Evolutionary conservation across 106 monocot species (phyloP).

Genomic region (Agapanthus africanus): DNA sequence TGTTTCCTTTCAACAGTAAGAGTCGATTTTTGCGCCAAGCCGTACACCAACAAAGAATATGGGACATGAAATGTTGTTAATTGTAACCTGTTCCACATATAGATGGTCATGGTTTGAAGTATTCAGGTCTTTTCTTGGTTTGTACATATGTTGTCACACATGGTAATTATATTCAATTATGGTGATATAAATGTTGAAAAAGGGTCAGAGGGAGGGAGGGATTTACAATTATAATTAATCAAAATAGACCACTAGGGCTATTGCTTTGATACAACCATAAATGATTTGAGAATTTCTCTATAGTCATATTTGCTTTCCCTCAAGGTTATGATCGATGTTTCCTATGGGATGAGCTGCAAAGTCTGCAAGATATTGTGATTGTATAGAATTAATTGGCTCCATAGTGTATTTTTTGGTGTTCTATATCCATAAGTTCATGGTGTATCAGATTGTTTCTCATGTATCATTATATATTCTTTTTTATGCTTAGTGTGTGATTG

Average conservation of each 20-base stretch:
- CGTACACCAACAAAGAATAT: background rate
- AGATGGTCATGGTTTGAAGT: background rate
- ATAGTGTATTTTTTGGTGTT: background rate
- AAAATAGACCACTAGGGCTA: no score
- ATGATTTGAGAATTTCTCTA: background rate
- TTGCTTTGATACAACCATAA: background rate
- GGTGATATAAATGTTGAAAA: no score
- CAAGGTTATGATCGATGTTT: background rate
- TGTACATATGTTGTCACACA: background rate
- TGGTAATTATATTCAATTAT: no score
- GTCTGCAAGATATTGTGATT: background rate
- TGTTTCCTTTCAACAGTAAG: no score
- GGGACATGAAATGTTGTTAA: background rate
- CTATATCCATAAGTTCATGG: background rate
- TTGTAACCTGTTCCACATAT: background rate
- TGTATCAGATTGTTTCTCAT: background rate
- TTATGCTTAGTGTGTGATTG: background rate
- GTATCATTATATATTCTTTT: background rate
- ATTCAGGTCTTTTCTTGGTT: background rate
- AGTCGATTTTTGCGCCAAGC: no score
- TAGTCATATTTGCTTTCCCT: background rate
- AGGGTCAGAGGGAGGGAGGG: no score
- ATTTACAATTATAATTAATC: background rate
- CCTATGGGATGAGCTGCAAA: background rate
- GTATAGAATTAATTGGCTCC: background rate